Evolutionary conservation across 2,329 filamentous ascomycete species (phyloP), one percentile per base, ranked within the genome.

Genomic region (Aspergillus cejpii): DNA sequence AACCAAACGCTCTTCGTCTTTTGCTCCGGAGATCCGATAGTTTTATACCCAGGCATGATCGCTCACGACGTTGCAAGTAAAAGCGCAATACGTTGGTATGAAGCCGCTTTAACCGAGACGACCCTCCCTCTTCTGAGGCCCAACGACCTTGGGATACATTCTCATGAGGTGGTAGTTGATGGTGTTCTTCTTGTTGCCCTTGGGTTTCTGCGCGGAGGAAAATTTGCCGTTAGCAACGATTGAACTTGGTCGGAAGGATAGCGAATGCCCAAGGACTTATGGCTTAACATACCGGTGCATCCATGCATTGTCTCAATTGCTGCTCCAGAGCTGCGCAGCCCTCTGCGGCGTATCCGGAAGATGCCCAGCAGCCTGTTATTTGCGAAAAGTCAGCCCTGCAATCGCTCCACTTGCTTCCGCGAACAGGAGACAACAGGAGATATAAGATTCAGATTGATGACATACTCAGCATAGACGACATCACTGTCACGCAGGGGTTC

Each of bases 111-210:
- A 69, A 45, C 63, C 63, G 50, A 68, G 54, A 40, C 59, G 55
- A 45, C 64, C 61, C 57, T 83, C 79, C 67, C 75, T 77, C 69
- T 90, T 79, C 78, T 81, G 73, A 54, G 81, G 77, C 60, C 84
- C 77, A 71, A 83, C 78, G 74, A 94, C 74, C 65, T 83, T 80
- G 11, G 81, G 80, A 58, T 84, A 85, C 73, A 86, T 79, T 60
- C 92, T 80, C 54, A 79, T 78, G 34, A 97, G 74, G 66, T 96
- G 90, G 75, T 90, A 90, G 72, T 97, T 97, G 79, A 97, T 89
- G 53, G 79, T 81, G 66, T 82, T 91, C 73, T 83, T 87, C 64
- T 80, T 79, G 53, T 69, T 65, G 44, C 70, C 67, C 52, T 67
- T 67, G 38, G 76, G 67, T 75, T 74, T 79, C 80, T 83, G 62